These are phyloP conservation scores for Zasmidium angulare DNA, from an alignment of 2,329 filamentous ascomycete species.

Conservation along the genomic window DNA sequence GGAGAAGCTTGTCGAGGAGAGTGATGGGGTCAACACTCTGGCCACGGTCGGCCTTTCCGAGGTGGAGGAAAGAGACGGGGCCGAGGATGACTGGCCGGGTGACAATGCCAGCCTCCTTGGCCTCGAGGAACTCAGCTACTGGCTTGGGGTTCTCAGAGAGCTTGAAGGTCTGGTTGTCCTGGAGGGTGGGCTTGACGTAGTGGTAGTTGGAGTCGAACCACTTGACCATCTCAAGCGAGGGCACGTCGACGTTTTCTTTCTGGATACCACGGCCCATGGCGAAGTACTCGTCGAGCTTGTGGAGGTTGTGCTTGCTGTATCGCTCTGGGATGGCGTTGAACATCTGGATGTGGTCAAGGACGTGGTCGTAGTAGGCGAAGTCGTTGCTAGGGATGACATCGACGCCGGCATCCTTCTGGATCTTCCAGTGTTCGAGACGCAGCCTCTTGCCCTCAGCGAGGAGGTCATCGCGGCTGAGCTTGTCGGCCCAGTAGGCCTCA, in stretches of 20 bases:
- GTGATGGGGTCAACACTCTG: slow-evolving; percentile 91
- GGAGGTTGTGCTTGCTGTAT: slow-evolving; percentile 86
- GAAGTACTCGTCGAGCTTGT: slow-evolving; percentile 94
- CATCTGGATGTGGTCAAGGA: slow-evolving; percentile 96
- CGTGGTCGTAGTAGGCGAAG: slow-evolving; percentile 98
- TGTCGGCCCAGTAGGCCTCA: slow-evolving; percentile 95
- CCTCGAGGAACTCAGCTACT: slow-evolving; percentile 90
- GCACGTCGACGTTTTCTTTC: slow-evolving; percentile 89
- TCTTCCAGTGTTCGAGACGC: slow-evolving; percentile 96
- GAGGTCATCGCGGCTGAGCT: slow-evolving; percentile 88
- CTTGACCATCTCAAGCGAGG: slow-evolving; percentile 93
- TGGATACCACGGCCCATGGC: slow-evolving; percentile 99
- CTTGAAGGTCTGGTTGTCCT: slow-evolving; percentile 96
- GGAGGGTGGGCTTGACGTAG: slow-evolving; percentile 98
- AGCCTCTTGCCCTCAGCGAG: slow-evolving; percentile 95
- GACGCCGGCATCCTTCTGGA: slow-evolving; percentile 98
- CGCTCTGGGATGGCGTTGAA: slow-evolving; percentile 91
- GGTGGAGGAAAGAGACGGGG: slow-evolving; percentile 94
- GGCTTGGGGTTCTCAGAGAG: slow-evolving; percentile 87
- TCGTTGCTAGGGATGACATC: slow-evolving; percentile 99
- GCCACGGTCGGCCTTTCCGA: slow-evolving; percentile 96
- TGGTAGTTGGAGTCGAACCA: slow-evolving; percentile 99
- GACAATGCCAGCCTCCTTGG: slow-evolving; percentile 90
- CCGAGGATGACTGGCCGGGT: slow-evolving; percentile 95
- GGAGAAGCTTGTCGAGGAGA: slow-evolving; percentile 88